Evolutionary conservation across 2,329 filamentous ascomycete genomes (phyloP).

Genomic region (Penicillium sp.): DNA sequence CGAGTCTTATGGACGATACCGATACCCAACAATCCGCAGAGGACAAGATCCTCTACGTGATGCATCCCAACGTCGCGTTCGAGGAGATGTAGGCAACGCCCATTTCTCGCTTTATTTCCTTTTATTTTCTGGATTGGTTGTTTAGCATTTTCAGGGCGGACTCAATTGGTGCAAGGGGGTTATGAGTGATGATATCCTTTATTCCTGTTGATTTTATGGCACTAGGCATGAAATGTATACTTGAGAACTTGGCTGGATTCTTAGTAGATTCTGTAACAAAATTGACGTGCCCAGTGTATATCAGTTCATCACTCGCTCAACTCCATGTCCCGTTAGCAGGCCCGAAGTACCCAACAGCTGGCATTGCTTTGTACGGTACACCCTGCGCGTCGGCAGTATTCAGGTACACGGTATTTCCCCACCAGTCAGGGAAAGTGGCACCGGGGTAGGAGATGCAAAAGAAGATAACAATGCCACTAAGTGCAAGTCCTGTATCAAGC

Average conservation of each 20-base stretch:
- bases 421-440: slow-evolving; percentile 31
- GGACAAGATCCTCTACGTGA: slow-evolving; percentile 67
- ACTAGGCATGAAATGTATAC: slow-evolving; percentile 1
- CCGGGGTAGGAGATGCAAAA: slow-evolving; percentile 34
- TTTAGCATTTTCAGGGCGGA: slow-evolving; percentile 25
- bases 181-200: slow-evolving; percentile 34
- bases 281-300: background rate
- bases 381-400: slow-evolving; percentile 32
- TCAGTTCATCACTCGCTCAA: background rate
- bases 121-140: slow-evolving; percentile 13
- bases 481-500: slow-evolving; percentile 35
- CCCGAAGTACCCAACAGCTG: slow-evolving; percentile 30
- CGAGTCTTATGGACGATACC: slow-evolving; percentile 78
- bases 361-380: slow-evolving; percentile 26
- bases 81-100: slow-evolving; percentile 48
- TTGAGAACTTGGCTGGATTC: background rate
- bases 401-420: slow-evolving; percentile 32
- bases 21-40: slow-evolving; percentile 41
- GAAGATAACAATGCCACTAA: slow-evolving; percentile 36
- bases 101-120: slow-evolving; percentile 2
- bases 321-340: slow-evolving; percentile 29
- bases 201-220: slow-evolving; percentile 4
- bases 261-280: background rate
- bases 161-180: slow-evolving; percentile 24
- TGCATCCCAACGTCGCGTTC: slow-evolving; percentile 90